These are phyloP conservation scores for Podaxis mareebaensis DNA, from an alignment of 768 basidiomycete genomes.

Conservation along the genomic window DNA sequence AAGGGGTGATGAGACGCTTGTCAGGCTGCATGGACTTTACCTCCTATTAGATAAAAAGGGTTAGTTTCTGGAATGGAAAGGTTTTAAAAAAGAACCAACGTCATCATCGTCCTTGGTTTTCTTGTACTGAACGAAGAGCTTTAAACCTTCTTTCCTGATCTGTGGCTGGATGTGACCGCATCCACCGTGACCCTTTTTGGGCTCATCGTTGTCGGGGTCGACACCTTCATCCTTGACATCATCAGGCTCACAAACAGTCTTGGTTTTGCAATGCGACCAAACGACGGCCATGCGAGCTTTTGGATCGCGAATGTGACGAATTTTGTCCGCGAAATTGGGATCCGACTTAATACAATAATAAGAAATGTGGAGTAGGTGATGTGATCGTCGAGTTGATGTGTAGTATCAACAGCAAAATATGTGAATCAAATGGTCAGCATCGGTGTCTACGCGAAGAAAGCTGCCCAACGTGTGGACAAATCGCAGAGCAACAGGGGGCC, in stretches of 20 bases:
- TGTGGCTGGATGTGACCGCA: constrained; percentile 92
- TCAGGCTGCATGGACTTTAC: constrained; percentile 80
- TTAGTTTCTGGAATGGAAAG: constrained; percentile 18
- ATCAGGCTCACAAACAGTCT: constrained; percentile 87
- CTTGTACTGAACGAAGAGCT: constrained; percentile 94
- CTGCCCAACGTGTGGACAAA: constrained; percentile 25
- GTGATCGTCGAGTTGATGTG: constrained; percentile 25
- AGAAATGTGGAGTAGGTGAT: constrained; percentile 23
- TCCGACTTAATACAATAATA: constrained; percentile 64
- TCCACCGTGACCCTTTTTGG: constrained; percentile 93
- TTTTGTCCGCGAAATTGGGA: constrained; percentile 81
- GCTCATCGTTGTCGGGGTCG: constrained; percentile 65
- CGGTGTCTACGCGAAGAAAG: constrained; percentile 36
- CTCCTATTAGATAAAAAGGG: constrained; percentile 48
- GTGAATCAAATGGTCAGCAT: constrained; percentile 68
- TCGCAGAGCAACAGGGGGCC: constrained; percentile 53
- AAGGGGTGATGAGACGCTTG: constrained; percentile 78
- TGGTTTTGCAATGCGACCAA: constrained; percentile 85
- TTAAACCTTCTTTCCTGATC: constrained; percentile 92
- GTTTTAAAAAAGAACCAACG: constrained; percentile 46
- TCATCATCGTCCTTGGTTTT: constrained; percentile 94
- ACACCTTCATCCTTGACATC: constrained; percentile 85
- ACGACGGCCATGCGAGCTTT: constrained; percentile 86
- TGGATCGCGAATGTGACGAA: constrained; percentile 83
- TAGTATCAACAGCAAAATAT: constrained; percentile 43